These are phyloP conservation scores for Aureobasidium sp. DNA, from an alignment of 2,329 filamentous ascomycete genomes.

Conservation along the genomic window DNA sequence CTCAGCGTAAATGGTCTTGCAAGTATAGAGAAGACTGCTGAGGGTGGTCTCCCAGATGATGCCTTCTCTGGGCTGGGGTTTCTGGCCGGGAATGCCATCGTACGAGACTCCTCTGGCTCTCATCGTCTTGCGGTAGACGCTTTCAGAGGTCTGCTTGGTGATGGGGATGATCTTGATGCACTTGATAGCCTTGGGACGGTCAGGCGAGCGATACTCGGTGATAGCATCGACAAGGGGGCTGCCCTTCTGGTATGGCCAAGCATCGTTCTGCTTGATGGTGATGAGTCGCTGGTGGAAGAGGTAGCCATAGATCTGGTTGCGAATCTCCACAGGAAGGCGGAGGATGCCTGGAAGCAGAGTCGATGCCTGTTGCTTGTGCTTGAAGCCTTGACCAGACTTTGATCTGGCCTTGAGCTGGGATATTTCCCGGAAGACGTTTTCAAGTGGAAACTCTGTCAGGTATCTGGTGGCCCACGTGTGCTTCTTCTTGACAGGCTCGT, in stretches of 20 bases:
- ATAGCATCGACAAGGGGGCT: neutral
- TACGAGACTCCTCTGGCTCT: neutral
- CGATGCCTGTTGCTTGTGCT: neutral
- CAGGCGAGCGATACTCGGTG: neutral
- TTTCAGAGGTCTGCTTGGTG: neutral
- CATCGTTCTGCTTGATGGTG: neutral
- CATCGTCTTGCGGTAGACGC: neutral
- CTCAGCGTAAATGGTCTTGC: neutral
- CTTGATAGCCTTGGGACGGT: neutral
- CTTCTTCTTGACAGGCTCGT: neutral
- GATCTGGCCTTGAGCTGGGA: neutral
- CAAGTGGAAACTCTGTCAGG: neutral
- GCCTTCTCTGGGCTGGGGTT: neutral
- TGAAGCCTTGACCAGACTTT: neutral
- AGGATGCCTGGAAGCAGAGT: neutral
- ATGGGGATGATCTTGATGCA: neutral
- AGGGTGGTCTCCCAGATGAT: neutral
- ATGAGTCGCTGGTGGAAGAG: neutral
- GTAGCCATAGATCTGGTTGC: conserved; percentile 10
- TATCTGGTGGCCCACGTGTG: no score
- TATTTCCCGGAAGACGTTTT: neutral
- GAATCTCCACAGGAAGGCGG: neutral
- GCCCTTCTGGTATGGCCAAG: neutral
- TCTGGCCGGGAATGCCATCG: neutral
- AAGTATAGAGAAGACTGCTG: neutral